Conservation (phyloP, 371 early-diverging fungal species). For the Syncephalis plumigaleata region DNA sequence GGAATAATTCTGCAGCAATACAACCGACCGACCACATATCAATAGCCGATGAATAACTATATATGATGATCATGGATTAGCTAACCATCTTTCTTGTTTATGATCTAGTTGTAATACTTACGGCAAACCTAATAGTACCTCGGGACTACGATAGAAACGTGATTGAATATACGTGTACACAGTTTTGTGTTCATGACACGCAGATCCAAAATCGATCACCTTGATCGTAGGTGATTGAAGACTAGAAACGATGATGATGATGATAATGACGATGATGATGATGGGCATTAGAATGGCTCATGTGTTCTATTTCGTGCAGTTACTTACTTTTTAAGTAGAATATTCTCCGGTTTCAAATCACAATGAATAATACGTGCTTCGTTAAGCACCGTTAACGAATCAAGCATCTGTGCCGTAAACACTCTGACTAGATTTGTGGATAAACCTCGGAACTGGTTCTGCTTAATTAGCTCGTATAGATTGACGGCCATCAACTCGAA, state of each 20-base stretch:
- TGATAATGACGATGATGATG: constrained; percentile 1
- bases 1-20: constrained; percentile 92
- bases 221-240: constrained; percentile 72
- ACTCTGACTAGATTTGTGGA: constrained; percentile 65
- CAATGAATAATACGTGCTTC: constrained; percentile 86
- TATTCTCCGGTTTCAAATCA: constrained; percentile 97
- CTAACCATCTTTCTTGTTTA: neutral
- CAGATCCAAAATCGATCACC: constrained; percentile 96
- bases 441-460: constrained; percentile 78
- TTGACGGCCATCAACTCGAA: constrained; percentile 89
- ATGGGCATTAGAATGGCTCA: too few species aligned
- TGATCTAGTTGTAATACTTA: constrained; percentile 16
- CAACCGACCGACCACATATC: constrained; percentile 99
- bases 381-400: constrained; percentile 63
- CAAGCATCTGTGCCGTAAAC: constrained; percentile 73
- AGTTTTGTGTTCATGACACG: constrained; percentile 72
- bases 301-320: neutral
- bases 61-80: neutral
- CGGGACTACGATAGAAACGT: constrained; percentile 93
- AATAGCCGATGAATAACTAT: constrained; percentile 66
- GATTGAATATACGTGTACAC: constrained; percentile 91
- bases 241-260: too few species aligned
- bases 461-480: constrained; percentile 83
- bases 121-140: constrained; percentile 83
- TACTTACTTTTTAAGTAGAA: constrained; percentile 65